Base-by-base conservation (phyloP, 495 filamentous ascomycete species). In the Terfezia claveryi region DNA sequence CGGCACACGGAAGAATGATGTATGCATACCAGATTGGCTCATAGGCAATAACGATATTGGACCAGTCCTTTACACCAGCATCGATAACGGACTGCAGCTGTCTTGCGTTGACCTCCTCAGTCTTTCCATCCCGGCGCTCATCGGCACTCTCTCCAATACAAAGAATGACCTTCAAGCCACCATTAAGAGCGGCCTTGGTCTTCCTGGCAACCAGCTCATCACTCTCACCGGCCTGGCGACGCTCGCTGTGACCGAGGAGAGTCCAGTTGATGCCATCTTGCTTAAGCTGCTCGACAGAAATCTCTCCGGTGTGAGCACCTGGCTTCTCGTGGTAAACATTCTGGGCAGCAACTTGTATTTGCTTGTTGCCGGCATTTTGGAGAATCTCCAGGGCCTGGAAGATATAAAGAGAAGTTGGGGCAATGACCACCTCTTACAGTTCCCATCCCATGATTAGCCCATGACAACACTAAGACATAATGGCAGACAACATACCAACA, bases 11-110 rank as follows among this genome's bases (percentile, higher is more conserved):
- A 32, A 32, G 27, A 7, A 32, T 32, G 27, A 32, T 32, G 27
- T 32, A 91, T 65, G 96, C 96, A 62, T 89, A 92, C 89, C 91
- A 98, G 73, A 98, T 89, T 61, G 91, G 91, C 77, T 98, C 92
- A 69, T 98, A 98, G 62, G 91, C 92, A 63, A 98, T 77, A 68
- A 96, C 89, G 61, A 98, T 79, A 72, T 91, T 92, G 54, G 70
- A 74, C 91, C 91, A 98, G 70, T 94, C 81, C 65, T 74, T 73
- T 63, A 85, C 72, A 68, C 76, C 72, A 66, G 75, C 73, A 62
- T 70, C 72, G 46, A 71, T 72, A 56, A 83, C 77, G 58, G 82
- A 82, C 46, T 73, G 71, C 57, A 91, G 75, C 68, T 91, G 85
- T 37, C 68, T 68, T 64, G 86, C 89, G 57, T 95, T 84, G 55